phyloP scores from a whole-genome alignment of 805 yeast genomes.

The Myxozyma sirexii region DNA sequence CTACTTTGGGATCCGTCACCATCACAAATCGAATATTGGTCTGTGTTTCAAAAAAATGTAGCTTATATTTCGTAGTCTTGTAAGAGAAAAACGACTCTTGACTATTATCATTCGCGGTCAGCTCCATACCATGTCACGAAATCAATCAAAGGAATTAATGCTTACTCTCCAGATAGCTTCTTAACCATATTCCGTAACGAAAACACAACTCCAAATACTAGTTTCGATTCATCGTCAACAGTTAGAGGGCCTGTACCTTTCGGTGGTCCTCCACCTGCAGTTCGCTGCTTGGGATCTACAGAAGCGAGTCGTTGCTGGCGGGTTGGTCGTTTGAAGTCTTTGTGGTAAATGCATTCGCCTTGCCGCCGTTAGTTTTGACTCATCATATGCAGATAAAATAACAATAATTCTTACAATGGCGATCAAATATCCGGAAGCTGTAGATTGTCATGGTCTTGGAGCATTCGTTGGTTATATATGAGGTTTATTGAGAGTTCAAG shows the following conservation, averaged over 20 bases:
- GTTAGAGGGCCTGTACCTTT: conserved; percentile 18
- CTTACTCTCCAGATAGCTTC: conserved; percentile 49
- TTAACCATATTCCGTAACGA: conserved; percentile 76
- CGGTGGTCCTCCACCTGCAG: conserved; percentile 15
- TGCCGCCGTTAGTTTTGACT: conserved; percentile 24
- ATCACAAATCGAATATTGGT: conserved; percentile 76
- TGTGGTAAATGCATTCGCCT: conserved; percentile 75
- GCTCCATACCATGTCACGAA: neutral
- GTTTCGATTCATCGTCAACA: conserved; percentile 71
- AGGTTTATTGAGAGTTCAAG: neutral
- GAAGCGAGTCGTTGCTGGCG: conserved; percentile 17
- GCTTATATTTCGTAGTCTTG: conserved; percentile 69
- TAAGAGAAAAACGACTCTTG: conserved; percentile 41
- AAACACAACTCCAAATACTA: conserved; percentile 81
- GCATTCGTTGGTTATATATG: neutral
- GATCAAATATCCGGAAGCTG: conserved; percentile 88
- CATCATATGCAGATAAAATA: neutral
- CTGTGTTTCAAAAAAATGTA: conserved; percentile 79
- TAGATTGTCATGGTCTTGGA: conserved; percentile 60
- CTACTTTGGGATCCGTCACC: conserved; percentile 64
- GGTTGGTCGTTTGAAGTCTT: conserved; percentile 53
- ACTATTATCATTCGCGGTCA: conserved; percentile 40
- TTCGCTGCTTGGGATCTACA: neutral
- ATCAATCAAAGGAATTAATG: neutral
- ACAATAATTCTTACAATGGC: conserved; percentile 63